phyloP scores from a whole-genome alignment of 2,329 filamentous ascomycete genomes.

The Penicillium crustosum region DNA sequence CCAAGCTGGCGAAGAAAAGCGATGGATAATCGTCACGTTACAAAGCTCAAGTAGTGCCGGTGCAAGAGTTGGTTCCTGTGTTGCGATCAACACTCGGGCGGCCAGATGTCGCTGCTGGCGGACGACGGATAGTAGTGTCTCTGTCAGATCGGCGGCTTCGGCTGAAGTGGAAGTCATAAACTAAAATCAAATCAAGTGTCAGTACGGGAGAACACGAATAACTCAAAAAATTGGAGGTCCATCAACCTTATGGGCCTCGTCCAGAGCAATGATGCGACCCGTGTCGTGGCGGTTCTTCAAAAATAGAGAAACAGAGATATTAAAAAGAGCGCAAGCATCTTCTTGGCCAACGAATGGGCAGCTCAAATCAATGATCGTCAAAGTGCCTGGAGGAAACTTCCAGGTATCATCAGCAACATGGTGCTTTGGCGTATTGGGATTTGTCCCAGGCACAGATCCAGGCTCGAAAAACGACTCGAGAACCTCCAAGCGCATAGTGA shows the following conservation, averaged over 20 bases:
- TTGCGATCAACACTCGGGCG: constrained; percentile 1
- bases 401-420: constrained; percentile 18
- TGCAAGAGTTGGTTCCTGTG: constrained; percentile 9
- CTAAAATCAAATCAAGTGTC: background rate
- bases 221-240: too few species aligned
- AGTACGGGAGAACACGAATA: background rate
- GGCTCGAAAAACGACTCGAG: constrained; percentile 63
- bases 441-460: background rate
- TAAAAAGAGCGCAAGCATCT: constrained; percentile 70
- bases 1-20: constrained; percentile 9
- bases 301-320: constrained; percentile 68
- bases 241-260: constrained; percentile 63
- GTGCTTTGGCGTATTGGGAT: background rate
- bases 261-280: constrained; percentile 51
- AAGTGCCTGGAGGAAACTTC: constrained; percentile 21
- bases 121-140: constrained; percentile 4
- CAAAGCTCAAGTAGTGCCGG: constrained; percentile 3
- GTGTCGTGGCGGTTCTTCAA: constrained; percentile 53
- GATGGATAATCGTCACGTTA: background rate
- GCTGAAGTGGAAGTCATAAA: background rate
- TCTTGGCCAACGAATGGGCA: constrained; percentile 68
- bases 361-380: constrained; percentile 68
- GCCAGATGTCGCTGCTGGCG: constrained; percentile 6
- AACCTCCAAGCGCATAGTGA: constrained; percentile 61
- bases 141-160: background rate